Percentiles rank a stretch among this genome's conserved stretches.
phyloP scores from a whole-genome alignment of 257 asterid species.

The Echium plantagineum region DNA sequence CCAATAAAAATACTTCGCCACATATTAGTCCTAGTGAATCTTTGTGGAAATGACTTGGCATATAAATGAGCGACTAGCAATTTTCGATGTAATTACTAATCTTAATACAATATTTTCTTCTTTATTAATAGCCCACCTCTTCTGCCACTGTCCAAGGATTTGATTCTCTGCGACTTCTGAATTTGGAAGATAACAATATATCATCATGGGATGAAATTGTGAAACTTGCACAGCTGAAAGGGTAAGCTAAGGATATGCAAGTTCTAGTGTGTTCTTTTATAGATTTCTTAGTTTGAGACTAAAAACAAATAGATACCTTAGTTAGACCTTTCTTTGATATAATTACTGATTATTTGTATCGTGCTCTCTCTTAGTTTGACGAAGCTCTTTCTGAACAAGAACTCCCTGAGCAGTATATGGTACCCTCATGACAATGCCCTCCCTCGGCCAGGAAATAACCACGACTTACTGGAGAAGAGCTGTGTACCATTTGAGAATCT shows the following conservation, averaged over 20 bases:
- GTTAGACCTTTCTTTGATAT: no score
- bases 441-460: slow-evolving; percentile 22
- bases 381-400: slow-evolving; percentile 84
- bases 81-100: not conserved
- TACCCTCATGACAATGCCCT: slow-evolving; percentile 40
- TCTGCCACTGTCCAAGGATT: slow-evolving; percentile 57
- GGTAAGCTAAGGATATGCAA: slow-evolving; percentile 32
- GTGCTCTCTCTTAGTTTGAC: slow-evolving; percentile 53
- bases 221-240: slow-evolving; percentile 54
- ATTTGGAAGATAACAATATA: slow-evolving; percentile 74
- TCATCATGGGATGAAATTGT: slow-evolving; percentile 71
- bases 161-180: slow-evolving; percentile 58
- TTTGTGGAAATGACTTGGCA: not conserved
- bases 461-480: slow-evolving; percentile 27
- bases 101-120: not conserved
- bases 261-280: slow-evolving; percentile 5
- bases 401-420: slow-evolving; percentile 40
- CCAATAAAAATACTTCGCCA: not conserved
- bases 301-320: no score
- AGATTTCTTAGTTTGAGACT: slow-evolving; percentile 2
- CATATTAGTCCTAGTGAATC: not conserved
- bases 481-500: slow-evolving; percentile 49
- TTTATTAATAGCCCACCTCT: slow-evolving; percentile 49
- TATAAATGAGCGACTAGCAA: not conserved
- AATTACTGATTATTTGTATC: slow-evolving; percentile 13